These are phyloP conservation scores for Parasarocladium wereldwijsianum DNA, from an alignment of 2,329 filamentous ascomycete genomes.

Conservation along the genomic window DNA sequence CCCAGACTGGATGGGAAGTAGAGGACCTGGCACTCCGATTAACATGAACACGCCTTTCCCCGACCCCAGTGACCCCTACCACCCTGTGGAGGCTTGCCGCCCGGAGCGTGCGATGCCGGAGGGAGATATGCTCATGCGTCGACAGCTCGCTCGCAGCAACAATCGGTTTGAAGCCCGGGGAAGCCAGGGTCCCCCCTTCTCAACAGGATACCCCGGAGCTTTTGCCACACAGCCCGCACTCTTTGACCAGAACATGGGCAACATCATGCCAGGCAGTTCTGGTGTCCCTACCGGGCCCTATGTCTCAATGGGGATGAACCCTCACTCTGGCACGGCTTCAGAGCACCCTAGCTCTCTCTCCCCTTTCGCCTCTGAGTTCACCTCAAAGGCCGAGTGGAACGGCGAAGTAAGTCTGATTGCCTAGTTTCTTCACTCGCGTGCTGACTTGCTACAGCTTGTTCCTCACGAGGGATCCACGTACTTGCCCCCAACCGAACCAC, in stretches of 20 bases:
- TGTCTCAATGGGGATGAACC: constrained; percentile 24
- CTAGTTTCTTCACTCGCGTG: not conserved
- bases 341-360: no score
- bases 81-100: constrained; percentile 25
- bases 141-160: constrained; percentile 26
- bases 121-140: constrained; percentile 29
- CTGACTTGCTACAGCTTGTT: constrained; percentile 22
- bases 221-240: constrained; percentile 13
- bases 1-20: constrained; percentile 2
- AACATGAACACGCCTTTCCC: not conserved
- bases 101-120: constrained; percentile 33
- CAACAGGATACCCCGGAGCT: not conserved
- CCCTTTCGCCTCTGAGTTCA: constrained; percentile 62
- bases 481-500: constrained; percentile 71
- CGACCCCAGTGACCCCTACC: constrained; percentile 13
- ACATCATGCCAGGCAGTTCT: constrained; percentile 17
- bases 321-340: constrained; percentile 46
- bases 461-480: constrained; percentile 55
- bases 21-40: constrained; percentile 10
- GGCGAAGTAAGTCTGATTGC: constrained; percentile 27
- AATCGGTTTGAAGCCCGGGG: constrained; percentile 25
- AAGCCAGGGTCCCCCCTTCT: not conserved
- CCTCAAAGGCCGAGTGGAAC: constrained; percentile 40
- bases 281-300: constrained; percentile 18
- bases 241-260: constrained; percentile 20